phyloP scores from a whole-genome alignment of 768 basidiomycete species.

The Termitomyces titanicus region DNA sequence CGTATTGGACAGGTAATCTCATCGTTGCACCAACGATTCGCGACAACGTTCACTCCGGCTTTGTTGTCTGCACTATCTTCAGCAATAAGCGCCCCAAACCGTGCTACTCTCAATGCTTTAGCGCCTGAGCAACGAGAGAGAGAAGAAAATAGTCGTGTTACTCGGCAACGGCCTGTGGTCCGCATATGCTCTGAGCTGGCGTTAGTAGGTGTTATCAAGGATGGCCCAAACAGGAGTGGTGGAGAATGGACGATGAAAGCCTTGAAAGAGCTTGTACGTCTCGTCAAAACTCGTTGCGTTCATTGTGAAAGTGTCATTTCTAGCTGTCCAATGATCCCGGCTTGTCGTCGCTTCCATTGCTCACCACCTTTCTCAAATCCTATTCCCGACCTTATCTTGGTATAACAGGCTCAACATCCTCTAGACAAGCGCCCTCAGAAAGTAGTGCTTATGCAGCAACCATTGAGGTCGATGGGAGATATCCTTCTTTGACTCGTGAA shows the following conservation, averaged over 20 bases:
- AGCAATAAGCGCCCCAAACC: slow-evolving; percentile 57
- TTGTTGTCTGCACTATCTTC: slow-evolving; percentile 58
- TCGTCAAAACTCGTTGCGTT: not conserved
- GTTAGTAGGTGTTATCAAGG: slow-evolving; percentile 78
- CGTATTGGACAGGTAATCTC: slow-evolving; percentile 69
- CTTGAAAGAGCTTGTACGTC: slow-evolving; percentile 77
- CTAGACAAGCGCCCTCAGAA: slow-evolving; percentile 56
- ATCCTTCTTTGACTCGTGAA: slow-evolving; percentile 42
- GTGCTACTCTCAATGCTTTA: slow-evolving; percentile 51
- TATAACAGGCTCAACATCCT: slow-evolving; percentile 45
- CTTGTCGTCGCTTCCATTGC: slow-evolving; percentile 82
- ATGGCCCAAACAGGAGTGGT: slow-evolving; percentile 65
- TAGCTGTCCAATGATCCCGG: slow-evolving; percentile 88
- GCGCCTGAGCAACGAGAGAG: slow-evolving; percentile 84
- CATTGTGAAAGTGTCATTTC: slow-evolving; percentile 8
- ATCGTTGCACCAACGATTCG: slow-evolving; percentile 83
- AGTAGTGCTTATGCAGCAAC: slow-evolving; percentile 47
- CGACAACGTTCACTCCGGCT: slow-evolving; percentile 71
- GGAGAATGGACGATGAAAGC: slow-evolving; percentile 90
- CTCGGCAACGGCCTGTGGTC: slow-evolving; percentile 80
- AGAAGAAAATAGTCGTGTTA: slow-evolving; percentile 77
- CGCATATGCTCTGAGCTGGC: slow-evolving; percentile 90
- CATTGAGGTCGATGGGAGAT: slow-evolving; percentile 27
- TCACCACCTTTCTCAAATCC: slow-evolving; percentile 91
- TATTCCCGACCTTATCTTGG: slow-evolving; percentile 88